Percentiles rank a stretch among this genome's conserved stretches.
These are phyloP conservation scores for Ramalina peruviana DNA, from an alignment of 495 filamentous ascomycete genomes.

Conservation along the genomic window DNA sequence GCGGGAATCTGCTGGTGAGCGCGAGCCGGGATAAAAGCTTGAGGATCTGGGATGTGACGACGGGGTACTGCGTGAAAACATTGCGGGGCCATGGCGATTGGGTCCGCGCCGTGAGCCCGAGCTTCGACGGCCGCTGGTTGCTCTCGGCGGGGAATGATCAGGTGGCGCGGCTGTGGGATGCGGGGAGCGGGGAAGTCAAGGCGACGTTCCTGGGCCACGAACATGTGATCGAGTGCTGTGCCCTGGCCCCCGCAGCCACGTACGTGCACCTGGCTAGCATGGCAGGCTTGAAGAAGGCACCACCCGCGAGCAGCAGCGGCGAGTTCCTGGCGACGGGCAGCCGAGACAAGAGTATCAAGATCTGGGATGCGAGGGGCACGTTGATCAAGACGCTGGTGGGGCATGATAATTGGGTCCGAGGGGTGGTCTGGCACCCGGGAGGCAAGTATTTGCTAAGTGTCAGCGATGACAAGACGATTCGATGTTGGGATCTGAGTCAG, in stretches of 20 bases:
- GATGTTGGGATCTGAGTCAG: constrained; percentile 91
- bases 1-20: constrained; percentile 60
- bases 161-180: constrained; percentile 76
- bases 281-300: constrained; percentile 74
- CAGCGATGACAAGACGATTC: constrained; percentile 79
- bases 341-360: constrained; percentile 78
- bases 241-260: constrained; percentile 67
- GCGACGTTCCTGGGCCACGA: constrained; percentile 79
- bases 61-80: constrained; percentile 82
- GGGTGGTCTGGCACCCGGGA: constrained; percentile 78
- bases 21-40: constrained; percentile 73
- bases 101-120: constrained; percentile 76
- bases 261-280: constrained; percentile 66
- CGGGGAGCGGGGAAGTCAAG: constrained; percentile 57
- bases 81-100: constrained; percentile 73
- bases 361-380: constrained; percentile 82
- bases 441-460: constrained; percentile 84
- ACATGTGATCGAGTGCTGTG: constrained; percentile 77
- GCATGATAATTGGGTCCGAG: constrained; percentile 94
- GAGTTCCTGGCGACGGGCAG: constrained; percentile 88
- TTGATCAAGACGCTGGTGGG: constrained; percentile 77
- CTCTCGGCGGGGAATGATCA: constrained; percentile 73
- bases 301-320: constrained; percentile 54
- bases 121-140: constrained; percentile 69
- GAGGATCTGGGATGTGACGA: constrained; percentile 84